Evolutionary conservation across 1,284 basidiomycete species (phyloP).

Genomic region (Tremellales sp.): DNA sequence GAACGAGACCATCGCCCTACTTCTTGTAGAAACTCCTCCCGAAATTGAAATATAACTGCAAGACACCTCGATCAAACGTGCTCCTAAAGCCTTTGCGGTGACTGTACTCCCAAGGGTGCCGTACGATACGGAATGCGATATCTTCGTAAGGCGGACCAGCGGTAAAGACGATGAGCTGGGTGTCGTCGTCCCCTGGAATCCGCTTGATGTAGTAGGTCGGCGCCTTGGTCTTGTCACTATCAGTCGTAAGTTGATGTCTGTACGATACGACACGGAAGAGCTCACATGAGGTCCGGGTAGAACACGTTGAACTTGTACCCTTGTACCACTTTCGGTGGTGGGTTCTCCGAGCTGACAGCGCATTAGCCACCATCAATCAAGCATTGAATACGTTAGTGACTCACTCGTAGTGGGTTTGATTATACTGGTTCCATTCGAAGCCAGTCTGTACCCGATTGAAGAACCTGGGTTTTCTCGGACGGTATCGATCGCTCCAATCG

Average conservation of each 20-base stretch:
- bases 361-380: neutral
- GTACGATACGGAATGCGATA: slow-evolving; percentile 96
- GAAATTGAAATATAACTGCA: slow-evolving; percentile 50
- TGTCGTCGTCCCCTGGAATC: slow-evolving; percentile 89
- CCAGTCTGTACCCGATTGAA: slow-evolving; percentile 99
- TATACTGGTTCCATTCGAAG: slow-evolving; percentile 99
- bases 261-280: neutral
- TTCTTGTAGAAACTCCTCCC: slow-evolving; percentile 42
- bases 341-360: slow-evolving; percentile 67
- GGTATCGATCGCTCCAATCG: slow-evolving; percentile 98
- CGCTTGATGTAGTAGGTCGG: slow-evolving; percentile 92
- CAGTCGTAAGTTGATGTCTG: neutral
- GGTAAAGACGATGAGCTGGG: slow-evolving; percentile 85
- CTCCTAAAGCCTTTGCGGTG: slow-evolving; percentile 60
- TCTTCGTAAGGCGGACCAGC: slow-evolving; percentile 99
- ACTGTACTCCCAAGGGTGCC: slow-evolving; percentile 96
- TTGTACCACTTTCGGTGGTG: slow-evolving; percentile 95
- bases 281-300: slow-evolving; percentile 48
- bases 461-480: slow-evolving; percentile 96
- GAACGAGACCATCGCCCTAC: too few relatives aligned
- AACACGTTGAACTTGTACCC: slow-evolving; percentile 79
- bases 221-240: slow-evolving; percentile 84
- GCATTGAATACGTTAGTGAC: slow-evolving; percentile 37
- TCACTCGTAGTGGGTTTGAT: slow-evolving; percentile 97
- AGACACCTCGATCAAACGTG: slow-evolving; percentile 57